phyloP scores from a whole-genome alignment of 2,329 filamentous ascomycete species.

The Fusarium bactridioides region DNA sequence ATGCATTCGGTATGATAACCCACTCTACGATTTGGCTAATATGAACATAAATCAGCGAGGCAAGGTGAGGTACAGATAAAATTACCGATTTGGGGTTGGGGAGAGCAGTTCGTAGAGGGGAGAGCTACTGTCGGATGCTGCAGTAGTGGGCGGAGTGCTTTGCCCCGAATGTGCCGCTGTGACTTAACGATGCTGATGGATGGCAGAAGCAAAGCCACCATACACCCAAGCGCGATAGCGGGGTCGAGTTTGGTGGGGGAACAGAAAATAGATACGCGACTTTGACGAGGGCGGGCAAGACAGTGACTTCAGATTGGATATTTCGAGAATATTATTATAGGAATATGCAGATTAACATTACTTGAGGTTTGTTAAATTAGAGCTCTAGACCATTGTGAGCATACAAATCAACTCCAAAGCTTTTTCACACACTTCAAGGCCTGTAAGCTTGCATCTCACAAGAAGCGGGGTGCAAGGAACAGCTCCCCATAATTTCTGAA shows the following conservation, averaged over 20 bases:
- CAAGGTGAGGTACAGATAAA: not conserved
- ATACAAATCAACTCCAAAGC: not conserved
- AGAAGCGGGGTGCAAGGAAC: conserved; percentile 33
- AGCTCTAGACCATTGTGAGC: not conserved
- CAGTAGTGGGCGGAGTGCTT: conserved; percentile 41
- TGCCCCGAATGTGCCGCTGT: conserved; percentile 37
- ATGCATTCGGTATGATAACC: not conserved
- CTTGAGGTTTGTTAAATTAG: rapidly evolving
- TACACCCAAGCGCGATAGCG: conserved; percentile 22
- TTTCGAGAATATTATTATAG: not conserved
- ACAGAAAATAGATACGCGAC: conserved; percentile 24
- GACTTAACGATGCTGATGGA: conserved; percentile 2
- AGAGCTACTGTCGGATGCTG: conserved; percentile 37
- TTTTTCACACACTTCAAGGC: not conserved
- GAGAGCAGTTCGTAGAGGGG: conserved; percentile 26
- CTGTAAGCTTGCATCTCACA: conserved; percentile 12
- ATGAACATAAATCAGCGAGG: not conserved
- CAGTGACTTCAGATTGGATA: conserved; percentile 1
- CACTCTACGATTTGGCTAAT: conserved; percentile 20
- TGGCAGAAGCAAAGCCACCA: conserved; percentile 29
- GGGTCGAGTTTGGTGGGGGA: conserved; percentile 36
- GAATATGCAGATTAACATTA: rapidly evolving
- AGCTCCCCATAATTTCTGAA: conserved; percentile 37
- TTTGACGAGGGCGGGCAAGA: conserved; percentile 20
- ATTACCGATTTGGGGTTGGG: conserved; percentile 18